phyloP scores from a whole-genome alignment of 345 rosid genomes.

The thale cress (Arabidopsis thaliana) region TAIR10.1 NC_003074.8:21333001-21333500 shows the following conservation, averaged over 20 bases:
- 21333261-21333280: slow-evolving; percentile 47
- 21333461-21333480: slow-evolving; percentile 32
- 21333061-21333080: slow-evolving; percentile 84
- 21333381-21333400: slow-evolving; percentile 90
- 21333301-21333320: slow-evolving; percentile 44
- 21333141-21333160: slow-evolving; percentile 88
- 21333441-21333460: slow-evolving; percentile 44
- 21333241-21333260: slow-evolving; percentile 72
- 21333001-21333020: slow-evolving; percentile 86
- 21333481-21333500: slow-evolving; percentile 46
- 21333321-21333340: slow-evolving; percentile 39
- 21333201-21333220: slow-evolving; percentile 90
- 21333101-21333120: slow-evolving; percentile 25
- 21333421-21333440: slow-evolving; percentile 70
- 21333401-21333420: slow-evolving; percentile 89
- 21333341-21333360: slow-evolving; percentile 34
- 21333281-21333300: slow-evolving; percentile 55
- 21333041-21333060: slow-evolving; percentile 75
- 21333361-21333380: slow-evolving; percentile 46
- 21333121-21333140: slow-evolving; percentile 46
- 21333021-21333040: slow-evolving; percentile 99
- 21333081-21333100: slow-evolving; percentile 92
- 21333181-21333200: slow-evolving; percentile 76
- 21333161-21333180: slow-evolving; percentile 89
- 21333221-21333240: slow-evolving; percentile 85